Percentiles rank a stretch among this genome's conserved stretches.
Evolutionary conservation across 169 alveolate genomes (phyloP).

Genomic region (Plasmodium inui): DNA sequence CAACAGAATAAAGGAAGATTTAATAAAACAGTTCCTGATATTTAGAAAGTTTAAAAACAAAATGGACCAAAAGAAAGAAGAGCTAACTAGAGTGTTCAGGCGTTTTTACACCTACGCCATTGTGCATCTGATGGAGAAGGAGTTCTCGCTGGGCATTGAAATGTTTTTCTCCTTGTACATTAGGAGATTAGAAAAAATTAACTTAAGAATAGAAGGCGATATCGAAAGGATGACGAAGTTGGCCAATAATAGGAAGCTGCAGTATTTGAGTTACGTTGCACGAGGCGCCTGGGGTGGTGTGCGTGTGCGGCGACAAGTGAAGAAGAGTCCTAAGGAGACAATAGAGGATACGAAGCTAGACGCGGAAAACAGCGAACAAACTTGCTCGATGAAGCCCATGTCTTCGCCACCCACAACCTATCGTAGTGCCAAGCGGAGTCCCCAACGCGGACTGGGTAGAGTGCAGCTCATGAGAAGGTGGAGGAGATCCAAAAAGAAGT

Average conservation of each 20-base stretch:
- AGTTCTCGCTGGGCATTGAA: slow-evolving; percentile 28
- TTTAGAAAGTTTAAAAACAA: slow-evolving; percentile 28
- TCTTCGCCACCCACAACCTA: neutral
- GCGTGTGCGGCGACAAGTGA: neutral
- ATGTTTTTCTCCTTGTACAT: slow-evolving; percentile 61
- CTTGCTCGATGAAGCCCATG: neutral
- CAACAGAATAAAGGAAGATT: slow-evolving; percentile 11
- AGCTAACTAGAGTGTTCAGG: slow-evolving; percentile 14
- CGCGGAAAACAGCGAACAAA: neutral
- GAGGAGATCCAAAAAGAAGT: neutral
- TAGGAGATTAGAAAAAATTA: slow-evolving; percentile 41
- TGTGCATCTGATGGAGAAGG: slow-evolving; percentile 18
- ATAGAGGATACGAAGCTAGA: neutral
- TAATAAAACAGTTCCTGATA: slow-evolving; percentile 23
- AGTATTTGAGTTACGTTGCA: neutral
- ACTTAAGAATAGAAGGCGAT: slow-evolving; percentile 13
- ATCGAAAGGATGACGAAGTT: slow-evolving; percentile 18
- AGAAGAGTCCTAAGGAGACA: neutral
- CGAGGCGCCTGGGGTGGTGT: no score
- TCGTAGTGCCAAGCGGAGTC: neutral
- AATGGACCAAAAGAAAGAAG: neutral
- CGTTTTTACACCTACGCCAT: slow-evolving; percentile 45
- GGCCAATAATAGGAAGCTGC: neutral
- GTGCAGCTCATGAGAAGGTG: neutral
- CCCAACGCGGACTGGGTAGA: neutral